These are phyloP conservation scores for Juglanconis oblonga DNA, from an alignment of 2,329 filamentous ascomycete genomes.

Conservation along the genomic window DNA sequence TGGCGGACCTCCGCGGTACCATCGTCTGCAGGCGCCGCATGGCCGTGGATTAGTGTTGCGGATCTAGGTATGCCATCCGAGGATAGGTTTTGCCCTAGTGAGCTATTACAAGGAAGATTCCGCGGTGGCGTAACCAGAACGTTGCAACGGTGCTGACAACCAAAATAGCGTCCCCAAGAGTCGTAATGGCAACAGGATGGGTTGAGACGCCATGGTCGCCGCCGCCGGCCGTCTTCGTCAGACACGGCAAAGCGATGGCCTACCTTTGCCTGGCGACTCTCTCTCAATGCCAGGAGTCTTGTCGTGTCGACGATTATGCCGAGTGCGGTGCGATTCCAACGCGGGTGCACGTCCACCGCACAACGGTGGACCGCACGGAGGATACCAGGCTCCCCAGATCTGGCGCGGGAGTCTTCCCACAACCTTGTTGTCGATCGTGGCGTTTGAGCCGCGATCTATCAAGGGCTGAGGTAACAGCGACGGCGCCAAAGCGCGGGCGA, in stretches of 20 bases:
- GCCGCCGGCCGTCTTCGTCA: neutral
- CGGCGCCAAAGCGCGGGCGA: neutral
- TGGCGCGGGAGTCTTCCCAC: conserved; percentile 1
- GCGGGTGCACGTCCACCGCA: no score
- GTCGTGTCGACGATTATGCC: neutral
- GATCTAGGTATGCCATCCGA: conserved; percentile 6
- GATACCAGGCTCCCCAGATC: neutral
- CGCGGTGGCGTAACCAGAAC: neutral
- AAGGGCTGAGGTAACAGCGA: conserved; percentile 2
- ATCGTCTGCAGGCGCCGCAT: neutral
- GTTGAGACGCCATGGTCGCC: neutral
- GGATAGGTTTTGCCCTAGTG: neutral
- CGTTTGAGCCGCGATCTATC: conserved; percentile 15
- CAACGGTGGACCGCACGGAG: neutral
- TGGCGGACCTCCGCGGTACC: neutral
- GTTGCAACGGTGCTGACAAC: neutral
- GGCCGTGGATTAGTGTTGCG: conserved; percentile 5
- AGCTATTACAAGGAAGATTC: conserved; percentile 1
- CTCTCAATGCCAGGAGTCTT: no score
- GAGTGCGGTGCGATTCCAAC: neutral
- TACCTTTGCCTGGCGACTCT: neutral
- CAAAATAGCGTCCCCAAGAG: neutral
- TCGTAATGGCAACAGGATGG: neutral
- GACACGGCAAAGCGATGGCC: neutral
- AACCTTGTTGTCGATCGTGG: conserved; percentile 11